These are phyloP conservation scores for Quercus bicolor DNA, from an alignment of 306 rosid genomes.

Conservation along the genomic window DNA sequence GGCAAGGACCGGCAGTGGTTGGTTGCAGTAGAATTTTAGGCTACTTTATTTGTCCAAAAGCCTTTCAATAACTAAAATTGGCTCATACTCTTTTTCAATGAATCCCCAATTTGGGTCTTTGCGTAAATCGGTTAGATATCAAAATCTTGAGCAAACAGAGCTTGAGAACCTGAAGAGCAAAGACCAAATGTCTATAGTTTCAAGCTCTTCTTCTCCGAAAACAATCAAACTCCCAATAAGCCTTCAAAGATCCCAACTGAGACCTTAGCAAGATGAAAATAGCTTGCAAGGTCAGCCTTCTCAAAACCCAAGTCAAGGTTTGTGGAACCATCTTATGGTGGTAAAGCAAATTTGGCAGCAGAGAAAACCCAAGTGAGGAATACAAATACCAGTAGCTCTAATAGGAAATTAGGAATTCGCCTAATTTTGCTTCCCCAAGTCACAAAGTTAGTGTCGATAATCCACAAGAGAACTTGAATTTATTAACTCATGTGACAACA, in stretches of 20 bases:
- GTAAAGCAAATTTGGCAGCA: slow-evolving; percentile 18
- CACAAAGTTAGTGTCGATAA: slow-evolving; percentile 12
- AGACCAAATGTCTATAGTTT: slow-evolving; percentile 11
- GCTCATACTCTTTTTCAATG: slow-evolving; percentile 17
- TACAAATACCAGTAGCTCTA: slow-evolving; percentile 9
- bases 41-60: neutral
- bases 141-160: slow-evolving; percentile 31
- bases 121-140: slow-evolving; percentile 12
- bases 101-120: slow-evolving; percentile 28
- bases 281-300: slow-evolving; percentile 42
- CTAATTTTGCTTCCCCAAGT: slow-evolving; percentile 35
- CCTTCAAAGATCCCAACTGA: slow-evolving; percentile 36
- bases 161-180: slow-evolving; percentile 16
- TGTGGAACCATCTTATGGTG: slow-evolving; percentile 43
- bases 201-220: slow-evolving; percentile 26
- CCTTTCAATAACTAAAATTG: neutral
- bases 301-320: slow-evolving; percentile 65
- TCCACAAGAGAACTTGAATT: slow-evolving; percentile 24
- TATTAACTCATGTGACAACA: too few relatives aligned
- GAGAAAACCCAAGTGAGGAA: slow-evolving; percentile 16
- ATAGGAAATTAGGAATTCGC: slow-evolving; percentile 16
- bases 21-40: too few relatives aligned
- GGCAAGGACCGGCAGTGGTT: too few relatives aligned
- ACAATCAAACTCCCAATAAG: slow-evolving; percentile 13
- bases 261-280: slow-evolving; percentile 15